Evolutionary conservation across 495 filamentous ascomycete genomes (phyloP), one percentile per base, ranked within the genome.

Genomic region (Hapsidospora chrysogenum): DNA sequence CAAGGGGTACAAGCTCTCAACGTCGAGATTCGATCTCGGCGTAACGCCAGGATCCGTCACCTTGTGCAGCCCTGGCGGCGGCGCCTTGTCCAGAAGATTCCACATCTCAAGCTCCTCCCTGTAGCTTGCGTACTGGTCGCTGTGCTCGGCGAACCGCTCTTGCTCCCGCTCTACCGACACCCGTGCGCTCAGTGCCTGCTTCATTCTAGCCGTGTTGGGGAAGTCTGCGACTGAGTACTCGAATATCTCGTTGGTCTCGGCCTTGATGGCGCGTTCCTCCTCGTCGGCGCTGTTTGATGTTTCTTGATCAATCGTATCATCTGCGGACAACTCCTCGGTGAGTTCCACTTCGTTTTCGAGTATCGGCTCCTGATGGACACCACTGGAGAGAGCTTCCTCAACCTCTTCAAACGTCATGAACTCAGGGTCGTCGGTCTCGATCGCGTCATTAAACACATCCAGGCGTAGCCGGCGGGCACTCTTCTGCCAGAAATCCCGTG

Each of bases 391-490:
- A 11, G 26, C 19, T 14, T n/a, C 7, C 16, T 39, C 37, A 2
- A 39, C 19, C 7, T 37, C 19, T 4, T 37, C 33, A 16, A 29
- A 34, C 16, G 23, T 16, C 25, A 33, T 18, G 20, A 9, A 23
- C 11, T 33, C 29, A 48, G 33, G 56, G 33, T 43, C 40, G 13
- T 41, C 41, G 1, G 15, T 33, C 1, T n/a, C 31, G 3, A 17
- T 13, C 5, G 37, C 36, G 20, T 52, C 47, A 27, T 76, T 61
- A 22, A 59, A 57, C 9, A 86, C 71, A 17, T 61, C 45, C 4
- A 85, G 39, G 20, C 63, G 52, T 41, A 76, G 63, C 41, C 74
- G 63, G 36, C 78, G 63, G 5, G 80, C 63, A 19, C 65, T 49
- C 2, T 49, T 51, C n/a, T 58, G 55, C 73, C 81, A 84, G 33